Evolutionary conservation across 2,329 filamentous ascomycete genomes (phyloP).

Genomic region (Hypomyces rosellus): DNA sequence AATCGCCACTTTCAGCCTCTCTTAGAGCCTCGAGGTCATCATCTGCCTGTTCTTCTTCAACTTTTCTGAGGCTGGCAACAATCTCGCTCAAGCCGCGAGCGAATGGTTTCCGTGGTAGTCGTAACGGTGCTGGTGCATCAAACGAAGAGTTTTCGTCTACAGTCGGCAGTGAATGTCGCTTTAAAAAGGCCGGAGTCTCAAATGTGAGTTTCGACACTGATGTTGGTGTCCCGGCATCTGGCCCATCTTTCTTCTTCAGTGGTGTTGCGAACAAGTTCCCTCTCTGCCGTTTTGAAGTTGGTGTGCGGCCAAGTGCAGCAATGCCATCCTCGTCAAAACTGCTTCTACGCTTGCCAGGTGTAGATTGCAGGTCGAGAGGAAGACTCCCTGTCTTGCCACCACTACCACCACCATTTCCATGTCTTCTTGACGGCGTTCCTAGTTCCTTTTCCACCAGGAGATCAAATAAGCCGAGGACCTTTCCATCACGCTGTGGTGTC

Average conservation of each 20-base stretch:
- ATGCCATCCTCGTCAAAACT: conserved; percentile 22
- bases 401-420: neutral
- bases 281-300: conserved; percentile 53
- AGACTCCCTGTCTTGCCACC: conserved; percentile 6
- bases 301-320: conserved; percentile 39
- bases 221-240: conserved; percentile 38
- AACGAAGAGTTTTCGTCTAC: conserved; percentile 52
- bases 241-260: conserved; percentile 41
- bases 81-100: conserved; percentile 67
- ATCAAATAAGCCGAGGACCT: conserved; percentile 72
- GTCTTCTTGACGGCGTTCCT: conserved; percentile 43
- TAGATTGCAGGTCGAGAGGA: conserved; percentile 28
- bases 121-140: conserved; percentile 41
- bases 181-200: conserved; percentile 67
- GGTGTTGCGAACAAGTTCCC: conserved; percentile 62
- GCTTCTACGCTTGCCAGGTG: conserved; percentile 40
- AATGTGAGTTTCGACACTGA: conserved; percentile 53
- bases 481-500: conserved; percentile 73
- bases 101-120: conserved; percentile 54
- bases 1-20: conserved; percentile 56
- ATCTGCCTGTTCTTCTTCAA: conserved; percentile 63
- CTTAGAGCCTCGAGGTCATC: conserved; percentile 68
- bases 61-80: conserved; percentile 61
- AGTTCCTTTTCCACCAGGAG: conserved; percentile 48
- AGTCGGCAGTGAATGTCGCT: conserved; percentile 38